Percentiles rank a stretch among this genome's conserved stretches.
Conservation (phyloP, 179 eudicot genomes). For the Carnegiea gigantea region DNA sequence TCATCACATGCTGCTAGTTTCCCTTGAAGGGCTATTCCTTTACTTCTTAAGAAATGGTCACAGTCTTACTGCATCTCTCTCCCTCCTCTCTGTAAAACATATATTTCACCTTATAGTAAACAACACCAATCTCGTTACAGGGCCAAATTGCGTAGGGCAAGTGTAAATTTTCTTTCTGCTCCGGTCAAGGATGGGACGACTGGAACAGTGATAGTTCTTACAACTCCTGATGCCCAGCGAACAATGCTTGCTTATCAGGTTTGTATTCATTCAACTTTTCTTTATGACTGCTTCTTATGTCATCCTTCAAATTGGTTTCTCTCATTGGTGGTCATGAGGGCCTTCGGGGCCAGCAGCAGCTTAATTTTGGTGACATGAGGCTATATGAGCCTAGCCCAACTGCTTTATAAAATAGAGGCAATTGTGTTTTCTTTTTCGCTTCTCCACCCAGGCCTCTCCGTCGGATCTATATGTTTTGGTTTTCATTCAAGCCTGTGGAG, state of each 20-base stretch:
- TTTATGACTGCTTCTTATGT: not conserved
- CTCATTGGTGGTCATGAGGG: not conserved
- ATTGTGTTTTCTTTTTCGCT: too few relatives aligned
- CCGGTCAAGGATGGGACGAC: conserved; percentile 96
- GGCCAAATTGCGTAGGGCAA: conserved; percentile 76
- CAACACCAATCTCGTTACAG: conserved; percentile 30
- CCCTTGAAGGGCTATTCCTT: too few relatives aligned
- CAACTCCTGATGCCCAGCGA: conserved; percentile 98
- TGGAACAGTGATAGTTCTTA: conserved; percentile 94
- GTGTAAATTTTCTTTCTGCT: conserved; percentile 89
- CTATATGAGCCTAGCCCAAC: not conserved
- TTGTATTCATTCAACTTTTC: conserved; percentile 6
- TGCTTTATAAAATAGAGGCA: not conserved
- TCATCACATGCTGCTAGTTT: not conserved
- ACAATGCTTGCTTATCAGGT: conserved; percentile 99
- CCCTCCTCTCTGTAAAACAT: too few relatives aligned
- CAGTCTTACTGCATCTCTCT: not conserved
- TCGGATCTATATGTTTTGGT: too few relatives aligned
- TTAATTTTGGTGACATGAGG: not conserved
- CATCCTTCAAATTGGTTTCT: not conserved
- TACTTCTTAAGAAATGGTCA: not conserved
- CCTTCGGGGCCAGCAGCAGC: not conserved
- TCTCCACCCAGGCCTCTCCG: too few relatives aligned
- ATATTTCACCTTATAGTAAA: not conserved
- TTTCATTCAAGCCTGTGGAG: too few relatives aligned